These are phyloP conservation scores for Stemphylium lycopersici DNA, from an alignment of 2,329 filamentous ascomycete genomes.

Conservation along the genomic window DNA sequence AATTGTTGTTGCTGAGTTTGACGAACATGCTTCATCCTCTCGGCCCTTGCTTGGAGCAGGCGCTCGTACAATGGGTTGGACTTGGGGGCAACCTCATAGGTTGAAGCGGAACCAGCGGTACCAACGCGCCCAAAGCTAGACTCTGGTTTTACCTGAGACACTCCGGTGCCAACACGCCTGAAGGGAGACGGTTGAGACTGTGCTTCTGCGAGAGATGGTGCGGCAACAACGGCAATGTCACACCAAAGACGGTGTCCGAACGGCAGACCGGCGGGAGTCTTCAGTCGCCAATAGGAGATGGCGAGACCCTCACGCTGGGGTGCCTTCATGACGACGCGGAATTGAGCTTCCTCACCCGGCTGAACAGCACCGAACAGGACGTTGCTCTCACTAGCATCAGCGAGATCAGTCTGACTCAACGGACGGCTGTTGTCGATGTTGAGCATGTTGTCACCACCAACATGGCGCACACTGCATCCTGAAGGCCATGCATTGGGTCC, in stretches of 20 bases:
- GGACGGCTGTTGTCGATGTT: slow-evolving; percentile 81
- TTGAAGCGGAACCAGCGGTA: slow-evolving; percentile 17
- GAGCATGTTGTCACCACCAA: slow-evolving; percentile 96
- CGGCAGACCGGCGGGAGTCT: slow-evolving; percentile 76
- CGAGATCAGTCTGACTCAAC: slow-evolving; percentile 76
- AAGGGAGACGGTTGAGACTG: not conserved
- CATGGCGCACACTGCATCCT: slow-evolving; percentile 87
- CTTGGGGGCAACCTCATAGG: slow-evolving; percentile 18
- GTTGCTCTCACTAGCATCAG: slow-evolving; percentile 82
- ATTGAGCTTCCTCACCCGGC: slow-evolving; percentile 76
- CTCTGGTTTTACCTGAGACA: no score
- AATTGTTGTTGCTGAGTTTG: slow-evolving; percentile 28
- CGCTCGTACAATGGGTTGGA: slow-evolving; percentile 30
- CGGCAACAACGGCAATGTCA: slow-evolving; percentile 72
- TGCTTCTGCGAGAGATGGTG: slow-evolving; percentile 11
- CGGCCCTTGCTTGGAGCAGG: slow-evolving; percentile 32
- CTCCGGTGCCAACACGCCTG: not conserved
- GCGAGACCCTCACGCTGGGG: slow-evolving; percentile 76
- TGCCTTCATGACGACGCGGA: slow-evolving; percentile 84
- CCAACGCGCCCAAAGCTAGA: not conserved
- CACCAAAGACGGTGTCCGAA: slow-evolving; percentile 97
- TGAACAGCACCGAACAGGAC: slow-evolving; percentile 71
- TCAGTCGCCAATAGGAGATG: slow-evolving; percentile 97
- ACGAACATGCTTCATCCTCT: slow-evolving; percentile 29
- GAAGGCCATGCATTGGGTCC: slow-evolving; percentile 82